Evolutionary conservation across 148 eudicot species (phyloP).

Genomic region (Silene latifolia): DNA sequence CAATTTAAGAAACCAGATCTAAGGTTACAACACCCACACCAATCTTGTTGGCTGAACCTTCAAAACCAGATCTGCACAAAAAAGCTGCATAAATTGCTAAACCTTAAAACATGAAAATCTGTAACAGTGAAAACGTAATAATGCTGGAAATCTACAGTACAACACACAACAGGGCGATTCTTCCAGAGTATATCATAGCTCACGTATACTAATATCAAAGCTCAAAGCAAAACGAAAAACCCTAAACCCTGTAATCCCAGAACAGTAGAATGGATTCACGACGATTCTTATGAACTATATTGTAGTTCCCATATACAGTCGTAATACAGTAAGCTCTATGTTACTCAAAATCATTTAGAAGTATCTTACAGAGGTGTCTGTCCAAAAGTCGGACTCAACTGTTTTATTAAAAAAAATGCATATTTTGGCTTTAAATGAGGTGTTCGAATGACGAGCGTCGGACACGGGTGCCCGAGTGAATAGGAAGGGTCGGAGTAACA

Average conservation of each 20-base stretch:
- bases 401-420: too few relatives aligned
- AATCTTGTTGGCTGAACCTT: slow-evolving; percentile 94
- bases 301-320: background rate
- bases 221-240: background rate
- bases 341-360: too few relatives aligned
- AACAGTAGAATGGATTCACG: background rate
- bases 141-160: background rate
- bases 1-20: slow-evolving; percentile 31
- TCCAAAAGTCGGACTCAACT: too few relatives aligned
- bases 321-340: background rate
- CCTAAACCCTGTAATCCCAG: background rate
- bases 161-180: slow-evolving; percentile 22
- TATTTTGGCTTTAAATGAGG: too few relatives aligned
- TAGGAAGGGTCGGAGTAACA: background rate
- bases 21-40: slow-evolving; percentile 80
- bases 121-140: slow-evolving; percentile 10
- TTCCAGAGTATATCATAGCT: slow-evolving; percentile 10
- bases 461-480: background rate
- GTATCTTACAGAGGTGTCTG: too few relatives aligned
- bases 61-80: slow-evolving; percentile 15
- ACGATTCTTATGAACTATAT: background rate
- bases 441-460: too few relatives aligned
- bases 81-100: background rate
- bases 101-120: slow-evolving; percentile 3
- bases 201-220: background rate